Base-by-base conservation (phyloP, 768 basidiomycete species). In the Calocybe cyanea region DNA sequence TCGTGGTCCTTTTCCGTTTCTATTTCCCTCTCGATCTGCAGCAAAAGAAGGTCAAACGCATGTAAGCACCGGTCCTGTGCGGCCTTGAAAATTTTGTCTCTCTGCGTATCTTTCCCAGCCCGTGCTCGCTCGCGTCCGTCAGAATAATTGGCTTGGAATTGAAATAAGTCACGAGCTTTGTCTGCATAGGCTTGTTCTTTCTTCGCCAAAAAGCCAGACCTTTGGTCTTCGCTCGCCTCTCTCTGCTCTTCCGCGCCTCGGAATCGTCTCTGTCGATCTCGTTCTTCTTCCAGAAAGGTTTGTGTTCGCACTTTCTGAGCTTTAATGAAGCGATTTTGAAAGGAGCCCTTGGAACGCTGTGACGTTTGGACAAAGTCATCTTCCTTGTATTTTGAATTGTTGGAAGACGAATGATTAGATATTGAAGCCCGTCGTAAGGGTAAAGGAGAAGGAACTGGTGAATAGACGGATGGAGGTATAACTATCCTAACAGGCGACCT, bases 1-100 rank as follows among this genome's bases (percentile, higher is more conserved):
- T 48, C 47, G 2, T 38, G 21, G 10, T 32, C 28, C 9, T 15
- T 18, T 41, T 32, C 41, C 9, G 41, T 41, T 28, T 42, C 46
- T 1, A 35, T 35, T 36, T 42, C 41, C 19, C 32, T 42, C 10
- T 48, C 41, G 18, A 48, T 37, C 17, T 43, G 9, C 7, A 19
- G 31, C 7, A 48, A 2, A 2, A 20, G 19, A 7, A 31, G 9
- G 15, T 30, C 37, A 20, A 49, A 44, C 7, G n/a, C 9, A 1
- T 44, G 41, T 5, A 36, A 37, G 4, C 17, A 21, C 9, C 42
- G 48, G n/a, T 38, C 23, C 23, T 40, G 30, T 10, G 41, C 20
- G 14, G 37, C 38, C 19, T 44, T 21, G 19, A 44, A 43, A 3
- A 33, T 30, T 11, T 38, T 38, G 3, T 40, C 32, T 11, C 43